phyloP scores from a whole-genome alignment of 2,329 filamentous ascomycete species.

The Sclerotinia spermophila region DNA sequence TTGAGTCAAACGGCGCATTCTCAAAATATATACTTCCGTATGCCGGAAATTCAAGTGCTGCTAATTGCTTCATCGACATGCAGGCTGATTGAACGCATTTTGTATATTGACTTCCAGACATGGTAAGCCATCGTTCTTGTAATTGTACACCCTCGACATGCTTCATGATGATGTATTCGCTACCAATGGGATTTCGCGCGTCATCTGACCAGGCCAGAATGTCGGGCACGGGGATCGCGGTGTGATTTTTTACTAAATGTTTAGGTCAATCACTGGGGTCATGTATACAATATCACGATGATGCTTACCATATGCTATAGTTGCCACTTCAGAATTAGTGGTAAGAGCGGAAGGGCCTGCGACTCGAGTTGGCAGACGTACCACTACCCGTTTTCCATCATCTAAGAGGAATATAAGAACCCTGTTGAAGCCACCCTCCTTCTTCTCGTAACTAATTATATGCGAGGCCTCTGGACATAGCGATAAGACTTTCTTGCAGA shows the following conservation, averaged over 20 bases:
- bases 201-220: not conserved
- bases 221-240: not conserved
- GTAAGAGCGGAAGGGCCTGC: not conserved
- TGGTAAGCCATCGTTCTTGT: slow-evolving; percentile 36
- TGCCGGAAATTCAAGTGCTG: slow-evolving; percentile 35
- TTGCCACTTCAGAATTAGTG: not conserved
- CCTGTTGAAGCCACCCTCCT: not conserved
- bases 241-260: not conserved
- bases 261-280: not conserved
- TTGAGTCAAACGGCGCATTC: slow-evolving; percentile 18
- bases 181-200: slow-evolving; percentile 31
- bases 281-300: not conserved
- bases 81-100: slow-evolving; percentile 23
- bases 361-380: not conserved
- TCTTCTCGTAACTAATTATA: not conserved
- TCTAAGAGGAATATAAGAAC: not conserved
- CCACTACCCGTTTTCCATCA: not conserved
- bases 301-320: not conserved
- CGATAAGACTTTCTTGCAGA: not conserved
- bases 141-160: slow-evolving; percentile 38
- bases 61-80: slow-evolving; percentile 24
- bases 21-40: slow-evolving; percentile 39
- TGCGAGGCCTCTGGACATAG: not conserved
- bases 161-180: slow-evolving; percentile 43
- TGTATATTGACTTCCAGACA: slow-evolving; percentile 35